These are phyloP conservation scores for Stromatinia cepivora DNA, from an alignment of 2,329 filamentous ascomycete genomes.

Conservation along the genomic window DNA sequence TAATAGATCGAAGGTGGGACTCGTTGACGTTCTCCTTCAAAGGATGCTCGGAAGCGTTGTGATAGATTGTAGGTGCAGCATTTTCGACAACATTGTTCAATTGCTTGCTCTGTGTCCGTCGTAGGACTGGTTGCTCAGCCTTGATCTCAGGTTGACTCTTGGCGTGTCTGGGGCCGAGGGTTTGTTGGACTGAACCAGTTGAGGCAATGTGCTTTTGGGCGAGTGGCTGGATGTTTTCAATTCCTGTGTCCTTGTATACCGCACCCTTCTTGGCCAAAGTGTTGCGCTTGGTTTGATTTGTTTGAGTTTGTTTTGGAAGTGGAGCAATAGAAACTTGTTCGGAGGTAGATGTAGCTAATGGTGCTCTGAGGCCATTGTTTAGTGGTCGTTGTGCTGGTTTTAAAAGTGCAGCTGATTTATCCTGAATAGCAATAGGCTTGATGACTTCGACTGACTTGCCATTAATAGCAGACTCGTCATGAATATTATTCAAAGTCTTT, in stretches of 20 bases:
- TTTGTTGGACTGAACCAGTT: conserved; percentile 37
- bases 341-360: conserved; percentile 16
- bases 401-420: conserved; percentile 49
- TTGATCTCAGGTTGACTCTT: conserved; percentile 39
- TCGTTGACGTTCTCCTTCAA: conserved; percentile 23
- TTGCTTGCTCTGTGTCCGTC: conserved; percentile 35
- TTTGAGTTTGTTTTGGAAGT: conserved; percentile 38
- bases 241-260: conserved; percentile 54
- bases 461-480: conserved; percentile 57
- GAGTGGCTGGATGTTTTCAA: conserved; percentile 36
- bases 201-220: conserved; percentile 36
- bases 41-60: conserved; percentile 1
- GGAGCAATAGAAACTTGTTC: conserved; percentile 23
- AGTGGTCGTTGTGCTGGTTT: conserved; percentile 64
- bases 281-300: conserved; percentile 45
- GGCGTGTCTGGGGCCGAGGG: conserved; percentile 35
- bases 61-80: not conserved
- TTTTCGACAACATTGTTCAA: not conserved
- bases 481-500: conserved; percentile 44
- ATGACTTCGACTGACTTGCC: conserved; percentile 45
- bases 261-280: conserved; percentile 52
- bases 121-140: conserved; percentile 31
- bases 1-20: conserved; percentile 19
- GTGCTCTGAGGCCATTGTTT: conserved; percentile 31
- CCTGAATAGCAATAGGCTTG: conserved; percentile 36